Conservation (phyloP, 441 rosid genomes). For the Brassica hybrid region DNA sequence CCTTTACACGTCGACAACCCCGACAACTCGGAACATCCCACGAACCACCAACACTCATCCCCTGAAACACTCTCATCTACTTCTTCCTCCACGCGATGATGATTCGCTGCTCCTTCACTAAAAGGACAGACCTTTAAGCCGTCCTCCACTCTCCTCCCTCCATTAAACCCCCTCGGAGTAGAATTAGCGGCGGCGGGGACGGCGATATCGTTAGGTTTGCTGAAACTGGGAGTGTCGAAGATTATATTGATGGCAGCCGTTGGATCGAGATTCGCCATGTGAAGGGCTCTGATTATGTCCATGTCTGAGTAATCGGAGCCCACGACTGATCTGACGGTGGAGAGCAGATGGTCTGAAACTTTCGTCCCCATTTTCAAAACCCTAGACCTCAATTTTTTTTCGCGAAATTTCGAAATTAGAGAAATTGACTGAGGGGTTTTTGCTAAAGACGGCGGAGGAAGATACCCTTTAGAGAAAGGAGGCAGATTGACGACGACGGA, state of each 20-base stretch:
- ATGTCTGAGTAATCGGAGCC: constrained; percentile 83
- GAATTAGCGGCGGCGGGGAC: constrained; percentile 23
- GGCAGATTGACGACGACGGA: constrained; percentile 11
- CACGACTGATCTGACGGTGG: constrained; percentile 78
- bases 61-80: constrained; percentile 43
- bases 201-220: constrained; percentile 36
- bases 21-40: constrained; percentile 67
- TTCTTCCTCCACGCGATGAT: constrained; percentile 28
- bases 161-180: constrained; percentile 24
- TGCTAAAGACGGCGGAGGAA: not conserved
- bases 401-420: not conserved
- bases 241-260: constrained; percentile 88
- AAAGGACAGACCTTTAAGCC: constrained; percentile 24
- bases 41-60: constrained; percentile 77
- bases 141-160: constrained; percentile 28
- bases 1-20: constrained; percentile 90
- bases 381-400: constrained; percentile 46
- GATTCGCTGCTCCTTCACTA: constrained; percentile 29
- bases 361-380: constrained; percentile 70
- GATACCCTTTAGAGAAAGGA: not conserved
- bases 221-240: constrained; percentile 74
- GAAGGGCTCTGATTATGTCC: constrained; percentile 87
- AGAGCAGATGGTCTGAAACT: constrained; percentile 58
- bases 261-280: constrained; percentile 72
- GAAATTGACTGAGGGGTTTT: not conserved